A percentile compares a stretch with the other conserved stretches of the same genome.
Conservation (phyloP, 2,329 filamentous ascomycete species). For the Ophiostoma ips region DNA sequence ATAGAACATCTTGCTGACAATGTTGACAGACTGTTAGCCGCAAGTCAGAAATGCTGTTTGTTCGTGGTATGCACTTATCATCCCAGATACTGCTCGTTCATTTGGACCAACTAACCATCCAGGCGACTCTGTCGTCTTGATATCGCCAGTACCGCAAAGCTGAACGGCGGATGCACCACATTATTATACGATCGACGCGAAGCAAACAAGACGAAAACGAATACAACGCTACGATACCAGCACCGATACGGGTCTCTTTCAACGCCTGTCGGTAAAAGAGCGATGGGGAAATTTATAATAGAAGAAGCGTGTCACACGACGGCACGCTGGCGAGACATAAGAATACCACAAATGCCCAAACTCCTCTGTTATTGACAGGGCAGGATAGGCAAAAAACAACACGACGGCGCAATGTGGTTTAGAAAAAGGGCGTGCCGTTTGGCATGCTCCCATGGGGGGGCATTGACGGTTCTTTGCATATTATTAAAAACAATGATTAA, state of each 20-base stretch:
- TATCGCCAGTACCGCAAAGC: constrained; percentile 16
- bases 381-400: not conserved
- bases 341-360: not conserved
- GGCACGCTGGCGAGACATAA: not conserved
- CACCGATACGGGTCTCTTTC: not conserved
- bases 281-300: not conserved
- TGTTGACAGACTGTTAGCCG: constrained; percentile 91
- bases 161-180: constrained; percentile 2
- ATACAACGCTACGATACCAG: not conserved
- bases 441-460: not conserved
- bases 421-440: not conserved
- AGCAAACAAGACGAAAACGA: not conserved
- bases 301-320: not conserved
- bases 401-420: not conserved
- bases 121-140: constrained; percentile 18
- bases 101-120: not conserved
- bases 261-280: not conserved
- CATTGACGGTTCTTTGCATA: not conserved
- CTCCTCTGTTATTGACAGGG: too few species aligned
- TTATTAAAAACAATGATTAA: not conserved
- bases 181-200: not conserved
- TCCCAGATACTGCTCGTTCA: not conserved
- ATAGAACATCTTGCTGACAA: too few species aligned
- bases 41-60: constrained; percentile 97
- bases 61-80: constrained; percentile 65